Percentiles rank a stretch among this genome's conserved stretches.
These are phyloP conservation scores for Dioscorea cayenensis DNA, from an alignment of 116 monocot species.

Conservation along the genomic window DNA sequence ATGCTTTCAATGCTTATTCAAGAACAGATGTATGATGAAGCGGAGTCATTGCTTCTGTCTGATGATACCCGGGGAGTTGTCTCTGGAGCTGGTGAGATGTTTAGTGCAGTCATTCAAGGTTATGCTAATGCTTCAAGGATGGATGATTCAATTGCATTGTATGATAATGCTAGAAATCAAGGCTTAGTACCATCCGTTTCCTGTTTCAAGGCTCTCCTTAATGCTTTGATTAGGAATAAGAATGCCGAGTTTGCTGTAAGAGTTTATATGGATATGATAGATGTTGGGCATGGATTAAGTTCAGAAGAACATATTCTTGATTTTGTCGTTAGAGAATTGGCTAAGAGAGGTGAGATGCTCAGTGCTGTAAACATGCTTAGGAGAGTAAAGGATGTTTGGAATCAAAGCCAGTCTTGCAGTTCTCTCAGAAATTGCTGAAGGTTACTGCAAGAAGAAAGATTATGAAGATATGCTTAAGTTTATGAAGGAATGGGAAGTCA, in stretches of 20 bases:
- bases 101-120: conserved; percentile 45
- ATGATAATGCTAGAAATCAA: conserved; percentile 30
- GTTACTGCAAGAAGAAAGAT: conserved; percentile 55
- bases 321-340: conserved; percentile 33
- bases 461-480: conserved; percentile 59
- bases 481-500: conserved; percentile 52
- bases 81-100: conserved; percentile 21
- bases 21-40: conserved; percentile 41
- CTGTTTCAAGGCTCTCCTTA: conserved; percentile 46
- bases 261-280: conserved; percentile 69
- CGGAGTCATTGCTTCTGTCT: conserved; percentile 45
- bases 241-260: conserved; percentile 29
- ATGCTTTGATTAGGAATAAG: conserved; percentile 20
- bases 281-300: conserved; percentile 26
- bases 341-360: conserved; percentile 35
- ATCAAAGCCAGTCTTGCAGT: conserved; percentile 14
- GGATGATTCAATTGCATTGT: conserved; percentile 39
- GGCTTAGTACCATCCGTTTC: conserved; percentile 28
- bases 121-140: conserved; percentile 29
- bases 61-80: conserved; percentile 8
- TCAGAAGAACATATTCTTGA: conserved; percentile 28
- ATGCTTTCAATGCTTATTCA: conserved; percentile 50
- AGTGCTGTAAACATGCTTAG: conserved; percentile 49
- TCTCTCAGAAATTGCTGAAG: conserved; percentile 46
- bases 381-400: conserved; percentile 20